Percentiles rank a stretch among this genome's conserved stretches.
These are phyloP conservation scores for Microdochium nivale DNA, from an alignment of 2,329 filamentous ascomycete species.

Conservation along the genomic window DNA sequence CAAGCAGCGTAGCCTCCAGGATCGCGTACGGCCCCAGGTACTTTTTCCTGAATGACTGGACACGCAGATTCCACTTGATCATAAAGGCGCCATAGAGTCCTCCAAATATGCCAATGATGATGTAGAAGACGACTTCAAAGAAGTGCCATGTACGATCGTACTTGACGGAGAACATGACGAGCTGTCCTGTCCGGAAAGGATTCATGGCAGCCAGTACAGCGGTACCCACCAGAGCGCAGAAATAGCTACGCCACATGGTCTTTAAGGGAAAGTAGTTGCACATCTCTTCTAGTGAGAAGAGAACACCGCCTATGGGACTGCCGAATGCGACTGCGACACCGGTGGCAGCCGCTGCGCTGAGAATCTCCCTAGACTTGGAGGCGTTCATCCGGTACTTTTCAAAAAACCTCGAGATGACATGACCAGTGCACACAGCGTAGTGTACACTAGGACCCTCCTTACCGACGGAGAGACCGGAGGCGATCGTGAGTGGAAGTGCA, in stretches of 20 bases:
- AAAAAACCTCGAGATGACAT: slow-evolving; percentile 90
- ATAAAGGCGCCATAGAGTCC: slow-evolving; percentile 94
- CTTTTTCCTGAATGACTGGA: slow-evolving; percentile 87
- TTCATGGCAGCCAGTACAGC: slow-evolving; percentile 93
- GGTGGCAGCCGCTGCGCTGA: slow-evolving; percentile 89
- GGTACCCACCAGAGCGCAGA: slow-evolving; percentile 91
- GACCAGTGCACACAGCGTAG: slow-evolving; percentile 94
- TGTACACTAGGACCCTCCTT: slow-evolving; percentile 99
- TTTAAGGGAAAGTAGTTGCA: slow-evolving; percentile 93
- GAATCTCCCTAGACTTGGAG: slow-evolving; percentile 87
- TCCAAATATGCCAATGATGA: slow-evolving; percentile 85
- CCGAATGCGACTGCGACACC: slow-evolving; percentile 96
- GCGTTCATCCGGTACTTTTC: slow-evolving; percentile 87
- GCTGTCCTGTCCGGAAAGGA: slow-evolving; percentile 89
- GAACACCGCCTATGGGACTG: slow-evolving; percentile 89
- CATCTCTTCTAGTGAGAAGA: slow-evolving; percentile 98
- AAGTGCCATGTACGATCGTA: slow-evolving; percentile 98
- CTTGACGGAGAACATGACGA: slow-evolving; percentile 98
- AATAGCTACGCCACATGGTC: slow-evolving; percentile 96
- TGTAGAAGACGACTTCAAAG: slow-evolving; percentile 89
- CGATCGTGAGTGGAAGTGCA: slow-evolving; percentile 83
- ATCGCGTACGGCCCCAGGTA: slow-evolving; percentile 80
- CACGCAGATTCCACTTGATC: slow-evolving; percentile 93
- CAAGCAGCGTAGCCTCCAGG: slow-evolving; percentile 76
- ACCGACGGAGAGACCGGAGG: slow-evolving; percentile 85